Base-by-base conservation (phyloP, 768 basidiomycete species). In the Agrocybe praecox region DNA sequence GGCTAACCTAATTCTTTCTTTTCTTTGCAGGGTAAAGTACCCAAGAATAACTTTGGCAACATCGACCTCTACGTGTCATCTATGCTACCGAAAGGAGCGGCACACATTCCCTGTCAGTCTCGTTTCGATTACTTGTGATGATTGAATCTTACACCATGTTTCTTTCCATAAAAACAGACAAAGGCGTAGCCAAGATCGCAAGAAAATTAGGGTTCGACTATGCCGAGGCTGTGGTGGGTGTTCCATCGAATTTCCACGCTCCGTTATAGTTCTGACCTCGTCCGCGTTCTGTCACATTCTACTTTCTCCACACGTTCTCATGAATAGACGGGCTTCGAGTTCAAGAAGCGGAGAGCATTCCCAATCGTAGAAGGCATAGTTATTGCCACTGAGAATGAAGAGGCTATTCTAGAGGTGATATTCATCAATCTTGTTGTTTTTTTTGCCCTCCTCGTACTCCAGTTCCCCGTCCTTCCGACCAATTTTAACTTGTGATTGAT, bases 1-100 rank as follows among this genome's bases (percentile, higher is more conserved):
- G 26, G 26, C 26, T 29, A 29, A 29, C 4, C 26, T 29, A 29
- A 29, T 9, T 4, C 9, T 29, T 23, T 36, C 48, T 47, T 40
- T 26, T 6, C 26, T 52, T 29, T 64, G 23, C 65, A 98, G 96
- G 96, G 96, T 29, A 86, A 84, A 68, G 83, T 99, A 26, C 95
- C 95, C 6, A 96, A 92, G 75, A 99, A 99, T 66, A 85, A 88
- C 61, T 99, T 96, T 69, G 96, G 96, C 17, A 99, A 98, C 69
- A 91, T 99, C 61, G 96, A 99, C 73, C 74, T 99, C 22, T 99
- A 96, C 70, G 92, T 92, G 22, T 89, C 92, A 24, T 88, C 92
- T 3, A 99, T 99, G 97, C 80, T 98, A 26, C 97, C 97, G 2
- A 73, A 69, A 51, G 97, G 97, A 18, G 92, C 85, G 5, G 88